A percentile compares a stretch with the other conserved stretches of the same genome.
phyloP scores from a whole-genome alignment of 2,329 filamentous ascomycete species.

The Pestalotiopsis sp. region DNA sequence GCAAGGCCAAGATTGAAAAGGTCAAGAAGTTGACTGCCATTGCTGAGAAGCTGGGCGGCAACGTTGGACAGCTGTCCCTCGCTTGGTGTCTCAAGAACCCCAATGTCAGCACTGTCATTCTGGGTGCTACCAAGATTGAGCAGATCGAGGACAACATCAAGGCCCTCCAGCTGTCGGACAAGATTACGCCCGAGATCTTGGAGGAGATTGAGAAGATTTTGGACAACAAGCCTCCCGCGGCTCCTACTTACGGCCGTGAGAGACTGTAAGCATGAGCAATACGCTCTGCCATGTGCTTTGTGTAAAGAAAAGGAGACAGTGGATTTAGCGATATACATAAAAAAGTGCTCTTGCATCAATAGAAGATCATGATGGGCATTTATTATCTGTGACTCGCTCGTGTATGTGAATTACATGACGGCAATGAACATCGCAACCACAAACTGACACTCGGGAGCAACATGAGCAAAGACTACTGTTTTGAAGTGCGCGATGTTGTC shows the following conservation, averaged over 20 bases:
- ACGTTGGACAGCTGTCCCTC: constrained; percentile 52
- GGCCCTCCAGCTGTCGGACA: constrained; percentile 47
- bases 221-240: constrained; percentile 30
- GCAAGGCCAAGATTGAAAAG: constrained; percentile 51
- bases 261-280: not conserved
- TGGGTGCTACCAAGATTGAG: constrained; percentile 52
- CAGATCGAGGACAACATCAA: constrained; percentile 56
- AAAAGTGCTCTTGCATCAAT: not conserved
- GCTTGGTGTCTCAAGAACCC: constrained; percentile 59
- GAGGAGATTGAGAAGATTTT: constrained; percentile 52
- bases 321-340: not conserved
- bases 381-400: no score
- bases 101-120: constrained; percentile 56
- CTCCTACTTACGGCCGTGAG: constrained; percentile 13
- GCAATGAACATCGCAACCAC: no score
- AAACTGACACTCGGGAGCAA: no score
- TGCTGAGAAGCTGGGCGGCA: constrained; percentile 60
- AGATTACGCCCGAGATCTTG: constrained; percentile 53
- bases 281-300: not conserved
- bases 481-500: no score
- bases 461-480: no score
- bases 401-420: no score
- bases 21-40: constrained; percentile 49
- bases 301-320: not conserved
- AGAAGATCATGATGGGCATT: no score